Conservation (phyloP, 106 monocot genomes). For the Amphibolis antarctica region DNA sequence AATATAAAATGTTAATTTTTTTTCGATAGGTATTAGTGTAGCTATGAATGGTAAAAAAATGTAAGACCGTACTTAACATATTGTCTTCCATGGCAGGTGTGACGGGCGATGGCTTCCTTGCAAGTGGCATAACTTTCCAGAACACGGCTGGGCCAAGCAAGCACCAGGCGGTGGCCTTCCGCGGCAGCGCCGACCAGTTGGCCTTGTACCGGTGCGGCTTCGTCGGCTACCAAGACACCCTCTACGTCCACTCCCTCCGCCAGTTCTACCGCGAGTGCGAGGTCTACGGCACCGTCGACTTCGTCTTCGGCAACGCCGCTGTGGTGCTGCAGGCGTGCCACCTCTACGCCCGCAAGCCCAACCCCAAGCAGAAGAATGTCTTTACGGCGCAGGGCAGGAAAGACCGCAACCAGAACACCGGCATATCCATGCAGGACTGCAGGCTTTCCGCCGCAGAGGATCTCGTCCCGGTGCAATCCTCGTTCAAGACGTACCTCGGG, state of each 20-base stretch:
- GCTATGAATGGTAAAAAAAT: too few species aligned
- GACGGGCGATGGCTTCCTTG: slow-evolving; percentile 2
- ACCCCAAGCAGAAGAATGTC: slow-evolving; percentile 53
- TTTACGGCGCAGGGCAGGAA: slow-evolving; percentile 72
- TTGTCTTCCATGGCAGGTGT: not conserved
- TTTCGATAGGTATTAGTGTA: too few species aligned
- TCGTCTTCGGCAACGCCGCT: slow-evolving; percentile 69
- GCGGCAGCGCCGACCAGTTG: slow-evolving; percentile 2
- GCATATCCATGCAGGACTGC: slow-evolving; percentile 61
- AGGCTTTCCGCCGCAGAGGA: slow-evolving; percentile 34
- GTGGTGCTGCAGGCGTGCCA: slow-evolving; percentile 67
- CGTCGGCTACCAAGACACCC: slow-evolving; percentile 12
- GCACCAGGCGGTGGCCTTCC: slow-evolving; percentile 17
- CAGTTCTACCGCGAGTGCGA: slow-evolving; percentile 14
- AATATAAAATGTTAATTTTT: too few species aligned
- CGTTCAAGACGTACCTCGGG: slow-evolving; percentile 37
- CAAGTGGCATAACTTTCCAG: slow-evolving; percentile 10
- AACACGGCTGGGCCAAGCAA: slow-evolving; percentile 10
- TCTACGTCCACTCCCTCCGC: slow-evolving; percentile 16
- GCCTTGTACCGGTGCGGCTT: slow-evolving; percentile 12
- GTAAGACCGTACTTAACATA: too few species aligned
- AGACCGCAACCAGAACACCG: slow-evolving; percentile 65
- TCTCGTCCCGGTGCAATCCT: slow-evolving; percentile 15
- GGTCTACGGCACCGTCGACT: slow-evolving; percentile 46
- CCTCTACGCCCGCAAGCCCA: slow-evolving; percentile 38